phyloP scores from a whole-genome alignment of 257 asterid genomes.

The Jacaranda mimosifolia region DNA sequence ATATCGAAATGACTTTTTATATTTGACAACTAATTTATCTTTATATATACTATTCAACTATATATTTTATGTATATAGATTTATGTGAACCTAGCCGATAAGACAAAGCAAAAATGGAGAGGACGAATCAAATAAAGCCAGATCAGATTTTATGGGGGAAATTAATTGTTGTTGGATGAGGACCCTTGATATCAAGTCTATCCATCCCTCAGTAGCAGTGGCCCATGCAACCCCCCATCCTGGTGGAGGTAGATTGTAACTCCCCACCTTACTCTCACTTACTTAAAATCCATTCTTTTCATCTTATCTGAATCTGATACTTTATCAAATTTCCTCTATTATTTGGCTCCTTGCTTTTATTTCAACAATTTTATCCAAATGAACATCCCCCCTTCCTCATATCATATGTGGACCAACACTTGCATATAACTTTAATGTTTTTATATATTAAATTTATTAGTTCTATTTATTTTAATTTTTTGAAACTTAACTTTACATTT shows the following conservation, averaged over 20 bases:
- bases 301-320: conserved; percentile 1
- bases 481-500: not conserved
- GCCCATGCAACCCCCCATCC: conserved; percentile 76
- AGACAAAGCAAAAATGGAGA: conserved; percentile 58
- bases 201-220: conserved; percentile 63
- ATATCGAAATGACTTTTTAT: too few relatives aligned
- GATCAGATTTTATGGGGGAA: conserved; percentile 59
- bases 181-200: conserved; percentile 45
- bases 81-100: conserved; percentile 32
- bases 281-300: conserved; percentile 2
- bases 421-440: not conserved
- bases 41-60: too few relatives aligned
- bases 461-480: not conserved
- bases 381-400: not conserved
- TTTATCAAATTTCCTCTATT: conserved; percentile 23
- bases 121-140: conserved; percentile 70
- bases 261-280: not conserved
- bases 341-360: conserved; percentile 30
- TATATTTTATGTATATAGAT: not conserved
- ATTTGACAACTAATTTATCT: too few relatives aligned
- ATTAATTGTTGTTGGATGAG: conserved; percentile 37
- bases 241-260: conserved; percentile 35
- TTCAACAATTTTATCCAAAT: conserved; percentile 20
- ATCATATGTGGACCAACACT: not conserved
- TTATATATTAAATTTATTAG: not conserved